A percentile compares a stretch with the other conserved stretches of the same genome.
phyloP scores from a whole-genome alignment of 1,284 basidiomycete genomes.

The Ustilago crameri region DNA sequence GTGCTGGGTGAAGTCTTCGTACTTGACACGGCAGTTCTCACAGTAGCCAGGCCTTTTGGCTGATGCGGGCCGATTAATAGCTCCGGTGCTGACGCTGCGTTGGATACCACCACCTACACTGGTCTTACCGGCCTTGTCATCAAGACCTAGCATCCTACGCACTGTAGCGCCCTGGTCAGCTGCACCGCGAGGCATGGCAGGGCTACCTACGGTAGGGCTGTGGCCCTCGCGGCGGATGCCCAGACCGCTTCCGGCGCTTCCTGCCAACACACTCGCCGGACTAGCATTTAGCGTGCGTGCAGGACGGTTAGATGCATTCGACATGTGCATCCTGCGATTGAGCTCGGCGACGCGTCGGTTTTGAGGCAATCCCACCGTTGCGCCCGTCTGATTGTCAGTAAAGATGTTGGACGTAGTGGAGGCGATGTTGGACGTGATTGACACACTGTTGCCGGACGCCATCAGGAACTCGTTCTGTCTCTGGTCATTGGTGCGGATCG shows the following conservation, averaged over 20 bases:
- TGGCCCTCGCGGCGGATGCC: constrained; percentile 40
- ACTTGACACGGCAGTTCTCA: constrained; percentile 93
- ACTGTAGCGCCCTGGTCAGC: constrained; percentile 47
- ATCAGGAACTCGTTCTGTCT: constrained; percentile 53
- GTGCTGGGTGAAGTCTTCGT: constrained; percentile 92
- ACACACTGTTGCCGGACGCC: constrained; percentile 79
- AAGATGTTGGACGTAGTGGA: constrained; percentile 79
- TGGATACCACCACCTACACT: constrained; percentile 14
- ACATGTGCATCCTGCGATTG: constrained; percentile 54
- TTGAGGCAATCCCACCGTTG: constrained; percentile 43
- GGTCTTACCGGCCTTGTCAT: constrained; percentile 19
- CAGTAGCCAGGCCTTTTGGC: constrained; percentile 95
- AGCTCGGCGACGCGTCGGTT: constrained; percentile 57
- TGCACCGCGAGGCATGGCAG: constrained; percentile 15
- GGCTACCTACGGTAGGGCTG: constrained; percentile 20
- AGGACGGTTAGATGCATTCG: constrained; percentile 24
- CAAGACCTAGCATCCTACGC: constrained; percentile 57
- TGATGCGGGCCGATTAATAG: constrained; percentile 68
- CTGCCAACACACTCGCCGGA: constrained; percentile 42
- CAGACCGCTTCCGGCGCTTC: constrained; percentile 42
- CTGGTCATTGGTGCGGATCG: constrained; percentile 24
- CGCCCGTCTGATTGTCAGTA: constrained; percentile 39
- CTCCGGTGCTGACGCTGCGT: constrained; percentile 51
- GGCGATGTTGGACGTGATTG: constrained; percentile 86
- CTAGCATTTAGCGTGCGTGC: constrained; percentile 33